Evolutionary conservation across 805 yeast species (phyloP).

Genomic region (Debaryomyces hansenii): DNA sequence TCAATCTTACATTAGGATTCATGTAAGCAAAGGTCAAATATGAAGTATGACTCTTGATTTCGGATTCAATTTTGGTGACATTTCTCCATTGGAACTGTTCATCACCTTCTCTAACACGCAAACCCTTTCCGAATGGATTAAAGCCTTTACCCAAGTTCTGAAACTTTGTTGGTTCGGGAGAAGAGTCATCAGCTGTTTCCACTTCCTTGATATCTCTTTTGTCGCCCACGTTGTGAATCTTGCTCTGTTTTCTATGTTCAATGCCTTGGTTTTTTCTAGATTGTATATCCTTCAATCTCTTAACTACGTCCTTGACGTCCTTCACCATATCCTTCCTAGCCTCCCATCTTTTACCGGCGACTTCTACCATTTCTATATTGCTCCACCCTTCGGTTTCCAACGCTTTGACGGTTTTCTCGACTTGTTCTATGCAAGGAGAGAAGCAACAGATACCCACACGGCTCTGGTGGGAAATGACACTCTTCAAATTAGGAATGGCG

Average conservation of each 20-base stretch:
- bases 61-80: slow-evolving; percentile 81
- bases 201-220: slow-evolving; percentile 25
- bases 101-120: slow-evolving; percentile 86
- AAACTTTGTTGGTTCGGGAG: slow-evolving; percentile 26
- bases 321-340: slow-evolving; percentile 87
- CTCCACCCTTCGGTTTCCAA: slow-evolving; percentile 79
- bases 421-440: slow-evolving; percentile 98
- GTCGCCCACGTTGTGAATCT: slow-evolving; percentile 24
- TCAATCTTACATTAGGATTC: slow-evolving; percentile 13
- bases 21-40: slow-evolving; percentile 85
- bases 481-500: slow-evolving; percentile 75
- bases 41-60: slow-evolving; percentile 91
- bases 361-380: slow-evolving; percentile 87
- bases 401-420: slow-evolving; percentile 77
- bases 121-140: slow-evolving; percentile 93
- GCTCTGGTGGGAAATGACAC: slow-evolving; percentile 53
- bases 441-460: slow-evolving; percentile 85
- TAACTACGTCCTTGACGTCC: slow-evolving; percentile 72
- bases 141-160: slow-evolving; percentile 50
- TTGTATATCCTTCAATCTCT: slow-evolving; percentile 77
- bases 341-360: slow-evolving; percentile 82
- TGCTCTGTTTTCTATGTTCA: slow-evolving; percentile 49
- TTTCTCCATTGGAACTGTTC: slow-evolving; percentile 73
- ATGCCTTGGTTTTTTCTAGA: slow-evolving; percentile 63
- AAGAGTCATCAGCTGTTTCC: slow-evolving; percentile 14